These are phyloP conservation scores for Populus ilicifolia DNA, from an alignment of 345 rosid species.

Conservation along the genomic window DNA sequence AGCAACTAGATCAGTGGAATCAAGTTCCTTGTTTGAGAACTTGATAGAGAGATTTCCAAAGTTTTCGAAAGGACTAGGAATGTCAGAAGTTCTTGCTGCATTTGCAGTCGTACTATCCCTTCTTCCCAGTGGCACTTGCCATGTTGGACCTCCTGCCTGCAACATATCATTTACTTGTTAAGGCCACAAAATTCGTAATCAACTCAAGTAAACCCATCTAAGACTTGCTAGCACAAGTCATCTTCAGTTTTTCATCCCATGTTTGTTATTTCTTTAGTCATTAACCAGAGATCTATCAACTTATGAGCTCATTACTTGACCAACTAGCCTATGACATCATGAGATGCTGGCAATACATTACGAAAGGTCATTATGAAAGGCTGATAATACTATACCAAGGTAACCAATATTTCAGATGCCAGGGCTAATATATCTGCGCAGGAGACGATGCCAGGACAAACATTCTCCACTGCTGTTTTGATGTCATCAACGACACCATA, in stretches of 20 bases:
- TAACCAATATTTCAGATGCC: constrained; percentile 15
- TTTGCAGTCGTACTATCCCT: constrained; percentile 34
- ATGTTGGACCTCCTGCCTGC: constrained; percentile 63
- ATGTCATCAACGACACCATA: constrained; percentile 41
- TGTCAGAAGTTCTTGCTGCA: neutral
- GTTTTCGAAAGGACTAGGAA: constrained; percentile 13
- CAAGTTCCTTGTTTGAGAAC: constrained; percentile 17
- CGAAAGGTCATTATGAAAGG: too few relatives aligned
- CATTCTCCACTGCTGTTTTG: constrained; percentile 37
- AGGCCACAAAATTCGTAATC: too few relatives aligned
- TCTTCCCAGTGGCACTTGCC: constrained; percentile 63
- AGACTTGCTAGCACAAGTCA: too few relatives aligned
- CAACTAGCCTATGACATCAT: too few relatives aligned
- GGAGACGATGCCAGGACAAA: constrained; percentile 37
- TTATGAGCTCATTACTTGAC: too few relatives aligned
- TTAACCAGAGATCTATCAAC: too few relatives aligned
- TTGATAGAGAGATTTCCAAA: neutral
- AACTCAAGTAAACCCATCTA: too few relatives aligned
- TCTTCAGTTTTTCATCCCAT: too few relatives aligned
- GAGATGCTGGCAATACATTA: too few relatives aligned
- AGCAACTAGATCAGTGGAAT: constrained; percentile 29
- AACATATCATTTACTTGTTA: neutral
- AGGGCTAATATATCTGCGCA: constrained; percentile 69
- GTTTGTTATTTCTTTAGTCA: too few relatives aligned
- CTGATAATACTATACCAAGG: neutral